Evolutionary conservation across 2,329 filamentous ascomycete genomes (phyloP).

Genomic region (Dactylellina haptotyla): DNA sequence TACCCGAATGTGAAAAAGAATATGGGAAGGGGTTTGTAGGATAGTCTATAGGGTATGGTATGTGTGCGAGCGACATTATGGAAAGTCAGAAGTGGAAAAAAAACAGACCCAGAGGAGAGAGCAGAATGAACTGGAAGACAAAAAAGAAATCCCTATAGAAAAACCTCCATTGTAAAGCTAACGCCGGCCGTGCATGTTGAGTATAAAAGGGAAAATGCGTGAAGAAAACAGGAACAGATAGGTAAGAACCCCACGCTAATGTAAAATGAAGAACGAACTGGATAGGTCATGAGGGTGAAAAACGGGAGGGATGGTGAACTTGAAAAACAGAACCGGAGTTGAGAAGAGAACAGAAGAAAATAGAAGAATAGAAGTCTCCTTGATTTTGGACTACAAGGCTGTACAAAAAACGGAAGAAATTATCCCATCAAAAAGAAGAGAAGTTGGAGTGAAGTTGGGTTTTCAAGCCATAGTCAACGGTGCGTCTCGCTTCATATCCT

Average conservation of each 20-base stretch:
- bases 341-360: constrained; percentile 18
- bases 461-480: constrained; percentile 43
- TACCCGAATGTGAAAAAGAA: neutral
- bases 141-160: constrained; percentile 32
- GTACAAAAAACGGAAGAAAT: constrained; percentile 6
- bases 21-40: constrained; percentile 4
- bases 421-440: constrained; percentile 3
- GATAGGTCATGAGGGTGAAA: constrained; percentile 7
- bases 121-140: constrained; percentile 6
- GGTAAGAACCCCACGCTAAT: constrained; percentile 46
- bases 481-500: constrained; percentile 52
- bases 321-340: constrained; percentile 10
- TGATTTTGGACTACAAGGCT: constrained; percentile 34
- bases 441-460: neutral
- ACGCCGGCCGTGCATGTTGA: constrained; percentile 49
- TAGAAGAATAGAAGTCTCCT: constrained; percentile 8
- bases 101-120: constrained; percentile 24
- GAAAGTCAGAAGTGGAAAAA: neutral
- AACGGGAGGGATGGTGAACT: constrained; percentile 3
- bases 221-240: constrained; percentile 12
- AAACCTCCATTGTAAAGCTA: constrained; percentile 40
- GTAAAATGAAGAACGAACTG: constrained; percentile 25
- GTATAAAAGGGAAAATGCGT: constrained; percentile 2
- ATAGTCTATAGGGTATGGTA: constrained; percentile 53
- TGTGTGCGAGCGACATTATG: constrained; percentile 18